Evolutionary conservation across 2,329 filamentous ascomycete genomes (phyloP).

Genomic region (Scleromitrula shiraiana): DNA sequence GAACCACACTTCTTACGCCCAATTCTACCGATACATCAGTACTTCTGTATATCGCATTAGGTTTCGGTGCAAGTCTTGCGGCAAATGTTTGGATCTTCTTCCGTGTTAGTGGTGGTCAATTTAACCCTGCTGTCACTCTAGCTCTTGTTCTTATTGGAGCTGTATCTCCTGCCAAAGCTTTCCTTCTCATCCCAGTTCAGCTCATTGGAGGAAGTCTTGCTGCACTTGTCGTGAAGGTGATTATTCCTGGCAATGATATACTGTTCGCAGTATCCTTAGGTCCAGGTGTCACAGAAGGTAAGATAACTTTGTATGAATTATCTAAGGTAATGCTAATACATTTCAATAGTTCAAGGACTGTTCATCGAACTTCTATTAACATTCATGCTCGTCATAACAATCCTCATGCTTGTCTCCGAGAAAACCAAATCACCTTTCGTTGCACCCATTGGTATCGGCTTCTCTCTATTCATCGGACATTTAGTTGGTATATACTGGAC

Average conservation of each 20-base stretch:
- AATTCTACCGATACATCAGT: conserved; percentile 22
- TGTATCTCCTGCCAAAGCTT: conserved; percentile 20
- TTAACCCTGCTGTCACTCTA: conserved; percentile 30
- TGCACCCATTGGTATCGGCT: conserved; percentile 40
- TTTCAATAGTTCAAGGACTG: conserved; percentile 31
- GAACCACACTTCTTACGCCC: not conserved
- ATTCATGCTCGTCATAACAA: conserved; percentile 38
- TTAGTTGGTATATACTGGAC: conserved; percentile 37
- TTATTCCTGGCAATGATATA: conserved; percentile 16
- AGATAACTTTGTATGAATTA: not conserved
- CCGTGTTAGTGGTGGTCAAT: conserved; percentile 39
- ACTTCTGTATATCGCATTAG: conserved; percentile 31
- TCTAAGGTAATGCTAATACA: too few species aligned
- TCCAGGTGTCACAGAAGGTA: conserved; percentile 1
- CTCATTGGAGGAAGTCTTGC: conserved; percentile 28
- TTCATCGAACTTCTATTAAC: conserved; percentile 41
- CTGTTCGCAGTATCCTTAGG: conserved; percentile 6
- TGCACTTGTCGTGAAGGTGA: conserved; percentile 31
- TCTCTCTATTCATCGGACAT: conserved; percentile 37
- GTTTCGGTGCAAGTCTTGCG: conserved; percentile 35
- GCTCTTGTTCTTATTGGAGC: conserved; percentile 29
- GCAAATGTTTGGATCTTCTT: conserved; percentile 51
- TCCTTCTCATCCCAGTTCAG: conserved; percentile 24
- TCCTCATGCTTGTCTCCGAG: conserved; percentile 35
- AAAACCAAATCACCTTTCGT: conserved; percentile 35